Evolutionary conservation across 257 asterid genomes (phyloP).

Genomic region (Avicennia marina): DNA sequence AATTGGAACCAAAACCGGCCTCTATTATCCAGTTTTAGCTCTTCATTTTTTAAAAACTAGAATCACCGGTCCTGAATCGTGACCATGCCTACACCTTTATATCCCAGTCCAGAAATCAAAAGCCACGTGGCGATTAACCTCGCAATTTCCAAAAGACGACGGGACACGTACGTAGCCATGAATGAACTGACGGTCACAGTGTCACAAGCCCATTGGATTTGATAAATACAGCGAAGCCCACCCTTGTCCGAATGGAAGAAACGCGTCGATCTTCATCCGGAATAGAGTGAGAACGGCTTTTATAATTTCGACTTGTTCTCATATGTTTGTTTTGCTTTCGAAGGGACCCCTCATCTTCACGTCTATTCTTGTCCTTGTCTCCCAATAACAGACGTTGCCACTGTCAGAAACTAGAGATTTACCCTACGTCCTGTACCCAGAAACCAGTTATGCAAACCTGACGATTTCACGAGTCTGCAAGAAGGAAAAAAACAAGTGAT

Average conservation of each 20-base stretch:
- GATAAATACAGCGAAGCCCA: constrained; percentile 26
- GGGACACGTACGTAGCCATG: too few relatives aligned
- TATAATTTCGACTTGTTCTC: not conserved
- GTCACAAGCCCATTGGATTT: constrained; percentile 21
- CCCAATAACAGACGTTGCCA: constrained; percentile 20
- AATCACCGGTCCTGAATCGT: too few relatives aligned
- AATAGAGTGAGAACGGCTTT: constrained; percentile 11
- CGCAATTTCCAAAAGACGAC: too few relatives aligned
- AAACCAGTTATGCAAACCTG: not conserved
- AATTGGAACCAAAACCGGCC: too few relatives aligned
- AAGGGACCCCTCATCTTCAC: constrained; percentile 17
- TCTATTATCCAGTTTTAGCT: too few relatives aligned
- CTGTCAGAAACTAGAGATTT: not conserved
- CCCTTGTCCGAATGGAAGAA: constrained; percentile 22
- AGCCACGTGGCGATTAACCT: too few relatives aligned
- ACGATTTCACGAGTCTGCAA: not conserved
- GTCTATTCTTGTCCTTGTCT: constrained; percentile 13
- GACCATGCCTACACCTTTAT: too few relatives aligned
- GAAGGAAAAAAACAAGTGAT: too few relatives aligned
- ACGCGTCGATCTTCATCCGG: constrained; percentile 22
- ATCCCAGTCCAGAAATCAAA: too few relatives aligned
- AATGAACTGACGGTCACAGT: constrained; percentile 6
- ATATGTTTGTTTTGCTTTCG: not conserved
- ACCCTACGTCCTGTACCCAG: too few relatives aligned
- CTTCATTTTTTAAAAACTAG: too few relatives aligned